Conservation (phyloP, 768 basidiomycete genomes). For the Amanita rimosa region DNA sequence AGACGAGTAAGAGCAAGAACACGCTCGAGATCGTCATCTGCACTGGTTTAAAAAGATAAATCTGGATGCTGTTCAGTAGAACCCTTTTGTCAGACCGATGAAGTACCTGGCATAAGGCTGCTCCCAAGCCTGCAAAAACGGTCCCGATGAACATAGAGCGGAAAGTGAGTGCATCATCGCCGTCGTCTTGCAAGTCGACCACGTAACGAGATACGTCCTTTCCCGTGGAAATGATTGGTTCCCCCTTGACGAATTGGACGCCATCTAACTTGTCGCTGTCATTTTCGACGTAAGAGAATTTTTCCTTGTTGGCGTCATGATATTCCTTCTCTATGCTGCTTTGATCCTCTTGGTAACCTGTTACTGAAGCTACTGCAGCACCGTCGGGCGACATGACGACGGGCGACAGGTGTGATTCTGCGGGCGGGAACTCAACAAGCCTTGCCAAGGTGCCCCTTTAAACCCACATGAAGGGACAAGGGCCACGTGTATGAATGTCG, state of each 20-base stretch:
- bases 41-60: constrained; percentile 51
- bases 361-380: neutral
- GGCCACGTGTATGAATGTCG: too few relatives aligned
- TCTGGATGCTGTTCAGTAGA: constrained; percentile 19
- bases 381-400: neutral
- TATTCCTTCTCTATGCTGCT: neutral
- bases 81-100: neutral
- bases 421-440: neutral
- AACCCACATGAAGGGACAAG: too few relatives aligned
- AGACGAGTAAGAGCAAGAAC: constrained; percentile 44
- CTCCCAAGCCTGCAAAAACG: constrained; percentile 28
- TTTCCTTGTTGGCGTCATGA: neutral
- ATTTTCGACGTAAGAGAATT: neutral
- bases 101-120: constrained; percentile 20
- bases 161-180: constrained; percentile 29
- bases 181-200: constrained; percentile 32
- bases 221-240: constrained; percentile 12
- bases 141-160: constrained; percentile 32
- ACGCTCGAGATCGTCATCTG: constrained; percentile 40
- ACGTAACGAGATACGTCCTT: constrained; percentile 24
- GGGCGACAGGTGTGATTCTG: neutral
- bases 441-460: neutral
- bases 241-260: constrained; percentile 3
- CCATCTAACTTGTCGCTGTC: neutral
- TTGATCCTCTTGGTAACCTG: neutral